Evolutionary conservation across 768 basidiomycete species (phyloP), one percentile per base, ranked within the genome.

Genomic region (Gelatoporia subvermispora): DNA sequence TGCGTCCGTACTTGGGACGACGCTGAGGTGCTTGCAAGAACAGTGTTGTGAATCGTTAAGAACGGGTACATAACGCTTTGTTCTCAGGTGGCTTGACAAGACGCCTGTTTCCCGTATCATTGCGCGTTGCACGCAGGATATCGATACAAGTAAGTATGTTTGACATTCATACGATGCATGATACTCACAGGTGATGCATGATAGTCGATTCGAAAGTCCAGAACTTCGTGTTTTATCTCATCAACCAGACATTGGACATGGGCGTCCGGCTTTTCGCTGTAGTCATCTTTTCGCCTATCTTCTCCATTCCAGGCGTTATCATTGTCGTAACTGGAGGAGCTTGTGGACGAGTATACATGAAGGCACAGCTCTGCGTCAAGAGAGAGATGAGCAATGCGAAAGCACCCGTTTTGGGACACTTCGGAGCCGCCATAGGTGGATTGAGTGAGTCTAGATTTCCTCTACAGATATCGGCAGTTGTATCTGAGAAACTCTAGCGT

Each of bases 301-400:
- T 76, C 58, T 45, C 69, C n/a, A 36, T 72, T 5, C 74, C 75
- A 0, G 72, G 73, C 9, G 40, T 68, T 8, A 20, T 64, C 3
- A 54, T 76, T 5, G 56, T 64, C 18, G 47, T 69, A 10, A 3
- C 76, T 3, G 78, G 76, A 11, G 68, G 56, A 18, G 62, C 69
- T 53, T 57, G 72, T 17, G 78, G 77, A 13, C 71, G 75, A 40
- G 57, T 80, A 15, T 82, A 81, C 62, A 81, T 82, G 57, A 72
- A 72, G 51, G 75, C 76, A 4, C 81, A 83, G 56, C 68, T 81
- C 15, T 70, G 74, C 5, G 73, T 80, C 53, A 82, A 82, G 64
- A 68, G 79, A 15, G 76, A 80, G 59, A 75, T 76, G 76, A 75
- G 72, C 43, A 76, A 74, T 47, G 70, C 72, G 3, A 69, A 72